Conservation (phyloP, 306 rosid genomes). For the Rubus idaeus region DNA sequence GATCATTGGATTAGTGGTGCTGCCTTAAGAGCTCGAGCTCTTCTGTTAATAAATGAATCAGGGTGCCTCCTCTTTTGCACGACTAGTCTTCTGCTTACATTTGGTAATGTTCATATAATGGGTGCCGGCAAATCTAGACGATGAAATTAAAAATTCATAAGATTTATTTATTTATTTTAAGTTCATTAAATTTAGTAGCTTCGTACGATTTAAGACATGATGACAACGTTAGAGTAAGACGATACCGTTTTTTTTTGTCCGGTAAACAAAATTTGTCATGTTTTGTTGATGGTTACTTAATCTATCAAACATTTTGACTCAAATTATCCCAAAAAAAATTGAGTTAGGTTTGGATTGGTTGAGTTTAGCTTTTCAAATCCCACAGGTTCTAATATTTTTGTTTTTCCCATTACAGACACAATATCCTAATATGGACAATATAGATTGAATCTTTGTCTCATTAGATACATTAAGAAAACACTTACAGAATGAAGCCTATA, state of each 20-base stretch:
- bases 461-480: background rate
- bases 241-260: too few relatives aligned
- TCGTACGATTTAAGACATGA: too few relatives aligned
- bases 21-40: background rate
- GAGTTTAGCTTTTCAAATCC: background rate
- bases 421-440: background rate
- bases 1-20: conserved; percentile 16
- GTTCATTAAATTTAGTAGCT: too few relatives aligned
- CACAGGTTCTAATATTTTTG: background rate
- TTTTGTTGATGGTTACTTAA: background rate
- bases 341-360: too few relatives aligned
- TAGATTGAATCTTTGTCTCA: background rate
- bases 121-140: too few relatives aligned
- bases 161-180: too few relatives aligned
- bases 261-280: too few relatives aligned
- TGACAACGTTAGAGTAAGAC: too few relatives aligned
- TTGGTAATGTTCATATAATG: too few relatives aligned
- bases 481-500: background rate
- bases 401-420: too few relatives aligned
- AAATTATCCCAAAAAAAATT: too few relatives aligned
- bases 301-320: background rate
- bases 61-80: background rate
- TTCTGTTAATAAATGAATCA: conserved; percentile 20
- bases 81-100: background rate
- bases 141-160: too few relatives aligned